Evolutionary conservation across 2,329 filamentous ascomycete genomes (phyloP), one percentile per base, ranked within the genome.

Genomic region (Penicillium verrucosum): DNA sequence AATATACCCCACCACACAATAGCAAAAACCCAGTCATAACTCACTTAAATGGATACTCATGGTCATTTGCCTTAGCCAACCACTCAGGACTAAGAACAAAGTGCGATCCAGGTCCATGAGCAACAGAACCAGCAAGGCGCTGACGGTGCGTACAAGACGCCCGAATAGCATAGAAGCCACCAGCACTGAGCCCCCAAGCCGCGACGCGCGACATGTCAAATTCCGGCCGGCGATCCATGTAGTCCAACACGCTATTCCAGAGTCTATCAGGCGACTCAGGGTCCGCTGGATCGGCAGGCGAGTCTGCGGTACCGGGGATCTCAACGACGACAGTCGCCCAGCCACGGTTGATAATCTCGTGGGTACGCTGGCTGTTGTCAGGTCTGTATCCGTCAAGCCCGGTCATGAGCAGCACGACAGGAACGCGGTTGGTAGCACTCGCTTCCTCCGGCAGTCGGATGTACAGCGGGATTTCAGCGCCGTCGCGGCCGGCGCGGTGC

Each of bases 221-320:
- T 30, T 75, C 67, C 1, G 75, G 72, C 48, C 82, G 73, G 3
- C 68, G 56, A 2, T 67, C 73, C 77, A 87, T 81, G 81, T 85
- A 89, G 34, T 80, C 80, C 4, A 89, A 71, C 30, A 89, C 73
- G 58, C 82, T 85, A 30, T 79, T 79, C 81, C 84, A 87, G 38
- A 89, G 71, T 2, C 87, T 78, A 65, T 89, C 87, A 0, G 84
- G 76, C 1, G 80, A 80, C 4, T 73, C 70, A 0, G 86, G 82
- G 66, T 89, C 87, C 0, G 78, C 75, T 30, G 83, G 77, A 60
- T 86, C 83, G 0, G 86, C 84, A 0, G 86, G 86, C 57, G 82
- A 88, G 68, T 89, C 86, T 5, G 84, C 86, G 2, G 85, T 88
- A 0, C 85, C 86, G 0, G 85, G 85, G 54, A 88, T 86, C 70